Evolutionary conservation across 495 filamentous ascomycete species (phyloP).

Genomic region (Talaromyces liani): DNA sequence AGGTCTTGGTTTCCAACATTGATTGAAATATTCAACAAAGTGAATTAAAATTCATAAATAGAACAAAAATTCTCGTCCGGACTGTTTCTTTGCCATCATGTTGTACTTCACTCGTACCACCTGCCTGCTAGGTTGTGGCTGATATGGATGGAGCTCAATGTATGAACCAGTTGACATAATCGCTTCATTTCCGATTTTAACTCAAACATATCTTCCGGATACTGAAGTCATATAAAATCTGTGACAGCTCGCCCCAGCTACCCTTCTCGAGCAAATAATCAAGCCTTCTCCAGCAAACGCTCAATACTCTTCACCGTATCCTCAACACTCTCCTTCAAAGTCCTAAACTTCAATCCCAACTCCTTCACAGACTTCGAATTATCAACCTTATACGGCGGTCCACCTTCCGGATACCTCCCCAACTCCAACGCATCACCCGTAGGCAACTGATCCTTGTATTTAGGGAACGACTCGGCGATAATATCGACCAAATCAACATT

Average conservation of each 20-base stretch:
- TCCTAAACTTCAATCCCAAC: slow-evolving; percentile 40
- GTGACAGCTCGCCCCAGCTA: background rate
- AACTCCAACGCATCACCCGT: slow-evolving; percentile 23
- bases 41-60: background rate
- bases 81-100: too few relatives aligned
- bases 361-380: slow-evolving; percentile 36
- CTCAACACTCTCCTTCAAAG: slow-evolving; percentile 37
- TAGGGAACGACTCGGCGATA: slow-evolving; percentile 50
- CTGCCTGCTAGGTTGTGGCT: too few relatives aligned
- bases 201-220: background rate
- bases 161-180: background rate
- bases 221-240: background rate
- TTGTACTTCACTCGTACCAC: too few relatives aligned
- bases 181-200: background rate
- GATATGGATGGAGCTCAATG: background rate
- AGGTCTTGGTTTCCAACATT: background rate
- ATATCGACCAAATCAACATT: slow-evolving; percentile 49
- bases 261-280: background rate
- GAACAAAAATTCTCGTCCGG: too few relatives aligned
- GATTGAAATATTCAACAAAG: background rate
- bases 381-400: slow-evolving; percentile 29
- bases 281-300: background rate
- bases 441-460: slow-evolving; percentile 45
- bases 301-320: slow-evolving; percentile 34
- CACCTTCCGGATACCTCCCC: slow-evolving; percentile 33